A percentile compares a stretch with the other conserved stretches of the same genome.
These are phyloP conservation scores for Lomentospora prolificans DNA, from an alignment of 2,329 filamentous ascomycete genomes.

Conservation along the genomic window DNA sequence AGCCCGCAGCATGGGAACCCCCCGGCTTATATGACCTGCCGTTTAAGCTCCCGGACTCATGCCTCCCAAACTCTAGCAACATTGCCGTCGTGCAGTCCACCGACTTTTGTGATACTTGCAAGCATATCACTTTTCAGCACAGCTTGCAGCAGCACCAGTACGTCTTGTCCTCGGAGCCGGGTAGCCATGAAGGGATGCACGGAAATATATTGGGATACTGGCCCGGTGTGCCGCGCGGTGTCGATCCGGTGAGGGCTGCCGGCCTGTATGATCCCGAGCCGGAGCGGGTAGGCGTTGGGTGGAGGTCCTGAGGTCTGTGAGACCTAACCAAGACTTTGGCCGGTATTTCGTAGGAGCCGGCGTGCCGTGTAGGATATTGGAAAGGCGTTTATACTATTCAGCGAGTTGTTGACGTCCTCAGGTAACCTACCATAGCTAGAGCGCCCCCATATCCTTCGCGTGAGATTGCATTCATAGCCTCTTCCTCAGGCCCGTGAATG, in stretches of 20 bases:
- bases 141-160: background rate
- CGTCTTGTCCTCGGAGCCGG: background rate
- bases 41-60: constrained; percentile 4
- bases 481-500: background rate
- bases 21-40: constrained; percentile 4
- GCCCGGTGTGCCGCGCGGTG: background rate
- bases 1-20: constrained; percentile 5
- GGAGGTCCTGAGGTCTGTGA: constrained; percentile 2
- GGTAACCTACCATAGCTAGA: background rate
- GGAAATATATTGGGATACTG: background rate
- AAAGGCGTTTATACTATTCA: background rate
- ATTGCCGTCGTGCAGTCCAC: constrained; percentile 3
- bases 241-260: background rate
- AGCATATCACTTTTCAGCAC: background rate
- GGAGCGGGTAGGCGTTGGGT: constrained; percentile 6
- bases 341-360: too few relatives aligned
- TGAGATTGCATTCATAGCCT: too few relatives aligned
- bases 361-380: too few relatives aligned
- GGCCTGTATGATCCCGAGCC: background rate
- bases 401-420: background rate
- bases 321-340: too few relatives aligned
- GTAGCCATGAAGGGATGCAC: background rate
- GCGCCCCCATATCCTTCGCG: too few relatives aligned
- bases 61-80: constrained; percentile 2
- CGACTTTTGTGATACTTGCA: constrained; percentile 6